phyloP scores from a whole-genome alignment of 1,139 yeast species.

The Hansenula lynferdii region DNA sequence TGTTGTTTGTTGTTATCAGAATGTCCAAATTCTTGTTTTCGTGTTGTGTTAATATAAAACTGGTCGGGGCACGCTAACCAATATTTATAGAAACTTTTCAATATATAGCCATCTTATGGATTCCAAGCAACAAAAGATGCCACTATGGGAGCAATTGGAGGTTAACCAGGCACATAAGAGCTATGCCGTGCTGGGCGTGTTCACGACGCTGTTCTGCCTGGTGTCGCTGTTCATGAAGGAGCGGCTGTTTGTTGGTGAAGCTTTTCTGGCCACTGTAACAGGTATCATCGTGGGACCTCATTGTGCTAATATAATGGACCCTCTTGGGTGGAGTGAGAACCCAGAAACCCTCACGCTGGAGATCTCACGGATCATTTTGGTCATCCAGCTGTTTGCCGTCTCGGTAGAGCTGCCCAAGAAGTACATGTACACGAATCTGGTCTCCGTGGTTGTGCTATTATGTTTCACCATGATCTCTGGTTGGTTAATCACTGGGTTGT shows the following conservation, averaged over 20 bases:
- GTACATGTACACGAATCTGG: slow-evolving; percentile 29
- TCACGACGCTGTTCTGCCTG: slow-evolving; percentile 43
- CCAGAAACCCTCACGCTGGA: slow-evolving; percentile 27
- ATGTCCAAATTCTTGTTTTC: no score
- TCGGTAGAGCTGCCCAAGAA: slow-evolving; percentile 38
- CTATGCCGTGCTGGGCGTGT: slow-evolving; percentile 82
- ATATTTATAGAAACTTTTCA: no score
- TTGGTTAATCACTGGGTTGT: slow-evolving; percentile 34
- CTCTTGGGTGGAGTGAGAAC: slow-evolving; percentile 21
- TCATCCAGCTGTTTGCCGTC: slow-evolving; percentile 36
- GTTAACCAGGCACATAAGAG: slow-evolving; percentile 62
- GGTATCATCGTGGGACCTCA: slow-evolving; percentile 28
- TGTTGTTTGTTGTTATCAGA: no score
- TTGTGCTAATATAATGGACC: slow-evolving; percentile 23
- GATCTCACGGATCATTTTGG: slow-evolving; percentile 34
- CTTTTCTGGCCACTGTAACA: slow-evolving; percentile 21
- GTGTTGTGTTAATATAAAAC: no score
- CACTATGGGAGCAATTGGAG: slow-evolving; percentile 17
- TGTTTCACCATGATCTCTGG: slow-evolving; percentile 37
- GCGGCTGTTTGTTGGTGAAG: slow-evolving; percentile 27
- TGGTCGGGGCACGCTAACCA: no score
- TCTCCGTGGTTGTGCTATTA: slow-evolving; percentile 29
- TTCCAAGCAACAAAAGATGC: no score
- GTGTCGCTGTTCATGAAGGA: slow-evolving; percentile 25
- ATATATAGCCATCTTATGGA: no score